Base-by-base conservation (phyloP, 2,329 filamentous ascomycete species). In the Colletotrichum horii region DNA sequence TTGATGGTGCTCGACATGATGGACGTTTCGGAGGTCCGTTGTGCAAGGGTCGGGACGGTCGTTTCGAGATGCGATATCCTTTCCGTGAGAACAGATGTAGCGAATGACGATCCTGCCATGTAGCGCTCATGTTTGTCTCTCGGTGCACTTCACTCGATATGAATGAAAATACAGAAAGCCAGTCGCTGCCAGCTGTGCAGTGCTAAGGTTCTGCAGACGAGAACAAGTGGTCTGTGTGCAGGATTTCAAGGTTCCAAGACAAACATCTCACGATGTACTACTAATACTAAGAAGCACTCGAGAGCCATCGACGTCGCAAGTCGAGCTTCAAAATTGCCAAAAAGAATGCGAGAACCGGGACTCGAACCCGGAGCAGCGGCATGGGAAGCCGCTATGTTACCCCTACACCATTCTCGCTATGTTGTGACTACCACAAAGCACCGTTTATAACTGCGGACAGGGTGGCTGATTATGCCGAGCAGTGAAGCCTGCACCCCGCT, bases 341-440 rank as follows among this genome's bases (percentile, higher is more conserved):
- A 32, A 26, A 24, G 28, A 8, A 30, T 75, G 73, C 73, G 70
- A 36, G 28, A 56, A 52, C 69, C 69, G 73, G 55, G 73, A 75
- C 62, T 75, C 73, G 73, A 75, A 75, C 73, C 55, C 73, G 69
- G 43, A 43, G 68, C 70, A 26, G 9, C 24, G 28, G 64, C 26
- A 60, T 75, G 73, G 73, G 70, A 75, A 75, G 73, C 73, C 73
- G 62, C 56, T 28, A 74, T 75, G 73, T 72, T 75, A 75, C 73
- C 73, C 69, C 48, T 75, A 75, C 73, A 75, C 73, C 70, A 75
- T 36, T 56, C 52, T 36, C 70, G 73, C 73, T 16, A 2, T 30
- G 19, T 12, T 15, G 0, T 0, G 2, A 11, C 0, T 4, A 0
- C 3, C 0, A 4, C 19, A 22, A 7, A 1, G 14, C 26, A 32